phyloP scores from a whole-genome alignment of 2,329 filamentous ascomycete genomes.

The Pseudopithomyces chartarum region DNA sequence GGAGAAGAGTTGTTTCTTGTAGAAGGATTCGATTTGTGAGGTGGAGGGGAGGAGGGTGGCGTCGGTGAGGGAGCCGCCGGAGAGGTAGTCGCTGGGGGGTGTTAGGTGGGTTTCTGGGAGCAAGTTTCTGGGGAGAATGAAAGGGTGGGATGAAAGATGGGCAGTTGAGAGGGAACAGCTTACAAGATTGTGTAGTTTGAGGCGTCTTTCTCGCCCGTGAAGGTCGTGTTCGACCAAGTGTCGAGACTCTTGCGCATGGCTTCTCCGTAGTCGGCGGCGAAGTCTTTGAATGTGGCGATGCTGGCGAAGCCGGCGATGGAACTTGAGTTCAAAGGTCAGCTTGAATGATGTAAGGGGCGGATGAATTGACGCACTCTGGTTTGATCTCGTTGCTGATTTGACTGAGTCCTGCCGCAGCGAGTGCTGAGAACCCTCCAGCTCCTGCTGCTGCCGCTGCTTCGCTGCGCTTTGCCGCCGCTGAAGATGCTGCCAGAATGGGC shows the following conservation, averaged over 20 bases:
- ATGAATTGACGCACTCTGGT: not conserved
- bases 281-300: constrained; percentile 4
- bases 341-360: not conserved
- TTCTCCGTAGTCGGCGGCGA: constrained; percentile 2
- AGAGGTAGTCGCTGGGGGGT: not conserved
- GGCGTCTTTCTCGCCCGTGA: not conserved
- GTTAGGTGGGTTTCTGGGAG: not conserved
- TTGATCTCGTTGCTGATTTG: constrained; percentile 5
- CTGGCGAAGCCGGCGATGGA: constrained; percentile 1
- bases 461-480: not conserved
- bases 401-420: not conserved
- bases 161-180: not conserved
- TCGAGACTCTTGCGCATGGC: not conserved
- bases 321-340: not conserved
- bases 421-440: not conserved
- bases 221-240: not conserved
- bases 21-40: constrained; percentile 1
- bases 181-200: constrained; percentile 1
- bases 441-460: not conserved
- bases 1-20: constrained; percentile 2
- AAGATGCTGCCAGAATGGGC: not conserved
- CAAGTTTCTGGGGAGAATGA: too few species aligned
- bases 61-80: not conserved
- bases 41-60: constrained; percentile 1
- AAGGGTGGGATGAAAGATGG: not conserved